Base-by-base conservation (phyloP, 371 early-diverging fungal species). In the Encephalitozoon romaleae region DNA sequence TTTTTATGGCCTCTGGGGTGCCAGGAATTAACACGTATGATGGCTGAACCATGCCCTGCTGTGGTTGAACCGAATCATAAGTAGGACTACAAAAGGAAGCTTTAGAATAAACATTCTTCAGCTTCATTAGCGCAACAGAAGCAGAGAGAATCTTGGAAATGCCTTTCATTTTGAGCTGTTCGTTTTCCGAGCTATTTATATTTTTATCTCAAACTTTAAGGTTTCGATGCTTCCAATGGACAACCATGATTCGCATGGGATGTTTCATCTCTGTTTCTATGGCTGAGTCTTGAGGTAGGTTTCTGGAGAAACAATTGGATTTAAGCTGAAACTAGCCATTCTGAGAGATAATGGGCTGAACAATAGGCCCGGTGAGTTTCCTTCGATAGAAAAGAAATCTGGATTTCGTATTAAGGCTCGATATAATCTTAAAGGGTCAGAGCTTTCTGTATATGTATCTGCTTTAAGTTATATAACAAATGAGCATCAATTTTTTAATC, bases 401-500 rank as follows among this genome's bases (percentile, higher is more conserved):
- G 34, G 34, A n/a, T n/a, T n/a, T n/a, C n/a, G n/a, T n/a, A n/a
- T n/a, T n/a, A n/a, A n/a, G n/a, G n/a, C n/a, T n/a, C n/a, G n/a
- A n/a, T n/a, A 52, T 52, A 23, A 18, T 23, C 25, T 6, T 23
- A 6, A 15, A 9, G 21, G 23, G 23, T 23, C 18, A 23, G 21
- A 6, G 12, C 18, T 52, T 23, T 52, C 21, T n/a, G n/a, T 34
- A 34, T 2, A 54, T 54, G 4, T 28, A 28, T 25, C 6, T 54
- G 5, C 9, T 28, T 23, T 3, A 32, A 9, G n/a, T 2, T 59
- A 38, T 47, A 38, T 38, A 59, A 59, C 59, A 59, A 59, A 59
- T 59, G 34, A 59, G 15, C 8, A 59, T 38, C 59, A 59, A 59
- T 59, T 59, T 54, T 52, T 59, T 59, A 59, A 59, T 59, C 59